phyloP scores from a whole-genome alignment of 305 asterid genomes.

The Fraxinus paxiana region DNA sequence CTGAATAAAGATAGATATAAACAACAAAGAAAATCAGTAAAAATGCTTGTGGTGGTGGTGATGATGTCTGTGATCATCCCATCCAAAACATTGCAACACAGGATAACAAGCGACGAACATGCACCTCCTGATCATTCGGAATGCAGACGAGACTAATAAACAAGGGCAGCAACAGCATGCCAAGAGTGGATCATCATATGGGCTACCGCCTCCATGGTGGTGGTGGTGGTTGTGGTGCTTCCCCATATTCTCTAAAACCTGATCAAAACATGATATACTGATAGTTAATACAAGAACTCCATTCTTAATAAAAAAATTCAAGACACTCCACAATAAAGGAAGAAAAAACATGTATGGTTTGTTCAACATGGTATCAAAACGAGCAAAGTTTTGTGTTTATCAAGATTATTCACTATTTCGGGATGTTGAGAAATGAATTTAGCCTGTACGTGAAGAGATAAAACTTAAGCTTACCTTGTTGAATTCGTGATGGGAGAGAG shows the following conservation, averaged over 20 bases:
- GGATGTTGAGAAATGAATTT: too few relatives aligned
- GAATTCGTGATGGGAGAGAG: background rate
- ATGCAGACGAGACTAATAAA: conserved; percentile 29
- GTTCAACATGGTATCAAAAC: too few relatives aligned
- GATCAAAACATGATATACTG: too few relatives aligned
- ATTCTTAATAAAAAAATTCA: too few relatives aligned
- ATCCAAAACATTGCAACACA: conserved; percentile 63
- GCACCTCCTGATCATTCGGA: conserved; percentile 40
- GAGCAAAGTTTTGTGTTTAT: too few relatives aligned
- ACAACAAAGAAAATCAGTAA: conserved; percentile 15
- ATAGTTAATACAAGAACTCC: too few relatives aligned
- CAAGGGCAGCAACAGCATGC: conserved; percentile 50
- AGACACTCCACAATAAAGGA: too few relatives aligned
- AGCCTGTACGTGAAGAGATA: background rate
- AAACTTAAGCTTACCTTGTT: background rate
- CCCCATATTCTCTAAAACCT: background rate
- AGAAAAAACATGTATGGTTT: too few relatives aligned
- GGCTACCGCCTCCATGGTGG: conserved; percentile 14
- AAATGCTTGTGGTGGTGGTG: conserved; percentile 54
- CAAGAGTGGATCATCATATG: conserved; percentile 29
- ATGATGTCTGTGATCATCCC: conserved; percentile 49
- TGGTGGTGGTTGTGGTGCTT: conserved; percentile 34
- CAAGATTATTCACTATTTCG: too few relatives aligned
- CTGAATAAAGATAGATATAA: background rate
- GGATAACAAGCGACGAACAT: conserved; percentile 54